Evolutionary conservation across 2,329 filamentous ascomycete genomes (phyloP).

Genomic region (Penicillium nordicum): DNA sequence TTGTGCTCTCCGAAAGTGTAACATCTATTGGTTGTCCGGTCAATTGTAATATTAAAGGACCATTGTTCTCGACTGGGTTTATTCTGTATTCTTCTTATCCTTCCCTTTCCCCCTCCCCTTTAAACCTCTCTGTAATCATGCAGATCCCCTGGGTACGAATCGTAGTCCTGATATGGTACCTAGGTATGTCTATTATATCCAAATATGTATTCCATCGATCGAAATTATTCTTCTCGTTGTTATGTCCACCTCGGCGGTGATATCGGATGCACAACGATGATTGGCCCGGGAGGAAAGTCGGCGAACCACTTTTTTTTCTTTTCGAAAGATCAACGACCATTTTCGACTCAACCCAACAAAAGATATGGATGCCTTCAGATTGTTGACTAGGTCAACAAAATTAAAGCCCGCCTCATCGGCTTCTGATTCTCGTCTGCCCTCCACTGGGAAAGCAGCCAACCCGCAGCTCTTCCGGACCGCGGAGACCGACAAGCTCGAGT

Average conservation of each 20-base stretch:
- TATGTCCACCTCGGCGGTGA: neutral
- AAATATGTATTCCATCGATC: neutral
- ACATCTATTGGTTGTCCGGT: neutral
- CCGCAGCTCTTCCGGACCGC: slow-evolving; percentile 38
- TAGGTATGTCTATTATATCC: neutral
- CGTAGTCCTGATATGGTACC: neutral
- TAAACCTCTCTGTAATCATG: neutral
- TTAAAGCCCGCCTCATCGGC: slow-evolving; percentile 34
- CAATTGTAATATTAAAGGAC: neutral
- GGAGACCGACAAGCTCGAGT: slow-evolving; percentile 29
- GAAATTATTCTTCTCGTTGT: neutral
- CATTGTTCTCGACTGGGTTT: neutral
- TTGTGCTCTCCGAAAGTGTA: neutral
- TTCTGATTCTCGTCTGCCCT: slow-evolving; percentile 35
- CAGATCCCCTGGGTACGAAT: neutral
- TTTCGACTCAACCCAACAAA: slow-evolving; percentile 10
- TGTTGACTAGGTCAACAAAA: slow-evolving; percentile 46
- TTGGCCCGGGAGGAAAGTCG: slow-evolving; percentile 32
- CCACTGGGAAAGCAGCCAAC: slow-evolving; percentile 39
- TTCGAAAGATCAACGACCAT: slow-evolving; percentile 17
- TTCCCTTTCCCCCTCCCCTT: too few species aligned
- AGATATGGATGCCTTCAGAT: slow-evolving; percentile 47
- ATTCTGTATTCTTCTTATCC: neutral
- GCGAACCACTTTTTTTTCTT: slow-evolving; percentile 28
- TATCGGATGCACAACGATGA: slow-evolving; percentile 20